Evolutionary conservation across 192 early-diverging fungal genomes (phyloP), one percentile per base, ranked within the genome.

Genomic region (Umbelopsis vinacea): DNA sequence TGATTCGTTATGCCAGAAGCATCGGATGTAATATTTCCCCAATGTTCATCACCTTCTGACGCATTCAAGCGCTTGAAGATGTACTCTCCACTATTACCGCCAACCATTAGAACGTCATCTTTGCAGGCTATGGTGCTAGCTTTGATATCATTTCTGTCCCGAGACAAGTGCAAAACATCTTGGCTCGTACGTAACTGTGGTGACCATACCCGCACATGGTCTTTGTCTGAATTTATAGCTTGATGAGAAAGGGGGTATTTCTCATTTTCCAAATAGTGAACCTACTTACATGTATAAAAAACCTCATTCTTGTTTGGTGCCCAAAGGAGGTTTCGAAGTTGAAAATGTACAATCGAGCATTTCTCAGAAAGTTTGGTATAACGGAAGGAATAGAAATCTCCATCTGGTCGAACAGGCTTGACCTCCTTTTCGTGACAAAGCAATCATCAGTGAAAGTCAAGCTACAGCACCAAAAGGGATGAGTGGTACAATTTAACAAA

Each of bases 1-100:
- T 91, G 88, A 73, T 91, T 91, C 35, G 85, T 89, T 66, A 90
- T 90, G 0, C 87, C 89, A 23, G 78, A 81, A 22, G 72, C 54
- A 53, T 86, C 77, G 15, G 60, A 55, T 48, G 86, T 85, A 12
- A 87, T 76, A 0, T 67, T 67, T 2, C 72, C 74, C 69, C 69
- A 75, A 38, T 77, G 75, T n/a, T 68, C 54, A n/a, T 46, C 22
- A 45, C 24, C 35, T 14, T 35, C 40, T 0, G 26, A n/a, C 38
- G 68, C 68, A 69, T 82, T 73, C 9, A 84, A 15, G 14, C 74
- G 46, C 45, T 74, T 55, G 4, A 67, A 76, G 12, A 71, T 66
- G 70, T 70, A 84, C 52, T 85, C 86, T 10, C 87, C 87, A 37
- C 57, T 46, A 71, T 83, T 85, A 21, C 81, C 85, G 43, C 89